Percentiles rank a stretch among this genome's conserved stretches.
phyloP scores from a whole-genome alignment of 495 filamentous ascomycete species.

The Xeromyces bisporus region DNA sequence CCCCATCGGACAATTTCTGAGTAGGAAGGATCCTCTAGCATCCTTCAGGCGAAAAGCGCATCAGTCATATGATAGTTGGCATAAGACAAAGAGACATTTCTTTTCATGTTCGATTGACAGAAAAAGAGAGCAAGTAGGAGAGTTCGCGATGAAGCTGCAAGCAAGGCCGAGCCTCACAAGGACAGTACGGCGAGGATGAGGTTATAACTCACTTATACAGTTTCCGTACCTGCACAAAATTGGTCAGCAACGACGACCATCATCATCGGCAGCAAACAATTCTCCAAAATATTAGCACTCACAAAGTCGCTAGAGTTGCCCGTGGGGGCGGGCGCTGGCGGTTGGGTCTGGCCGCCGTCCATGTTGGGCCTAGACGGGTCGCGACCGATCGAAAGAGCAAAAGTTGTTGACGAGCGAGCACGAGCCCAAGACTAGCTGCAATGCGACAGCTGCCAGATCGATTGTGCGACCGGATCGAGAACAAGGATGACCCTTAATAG shows the following conservation, averaged over 20 bases:
- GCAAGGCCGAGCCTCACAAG: neutral
- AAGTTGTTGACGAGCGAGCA: conserved; percentile 13
- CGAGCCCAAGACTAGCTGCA: conserved; percentile 2
- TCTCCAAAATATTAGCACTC: conserved; percentile 20
- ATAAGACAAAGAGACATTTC: neutral
- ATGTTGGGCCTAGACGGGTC: conserved; percentile 33
- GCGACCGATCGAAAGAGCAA: conserved; percentile 31
- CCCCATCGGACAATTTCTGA: conserved; percentile 90
- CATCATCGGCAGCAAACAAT: conserved; percentile 2
- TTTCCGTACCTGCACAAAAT: conserved; percentile 74
- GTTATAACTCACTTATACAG: conserved; percentile 94
- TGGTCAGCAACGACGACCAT: conserved; percentile 10
- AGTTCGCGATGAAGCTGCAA: neutral
- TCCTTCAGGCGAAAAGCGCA: conserved; percentile 47
- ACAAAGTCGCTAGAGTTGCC: conserved; percentile 71
- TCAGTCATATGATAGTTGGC: neutral
- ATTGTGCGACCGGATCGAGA: neutral
- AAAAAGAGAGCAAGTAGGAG: neutral
- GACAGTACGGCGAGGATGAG: too few species aligned
- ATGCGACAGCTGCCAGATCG: neutral
- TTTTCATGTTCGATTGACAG: neutral
- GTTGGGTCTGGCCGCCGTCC: conserved; percentile 36
- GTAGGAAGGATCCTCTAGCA: conserved; percentile 93
- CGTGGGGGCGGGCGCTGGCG: conserved; percentile 37
- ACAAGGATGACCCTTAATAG: too few species aligned